Conservation (phyloP, 805 yeast species). For the Ogataea pignaliae region DNA sequence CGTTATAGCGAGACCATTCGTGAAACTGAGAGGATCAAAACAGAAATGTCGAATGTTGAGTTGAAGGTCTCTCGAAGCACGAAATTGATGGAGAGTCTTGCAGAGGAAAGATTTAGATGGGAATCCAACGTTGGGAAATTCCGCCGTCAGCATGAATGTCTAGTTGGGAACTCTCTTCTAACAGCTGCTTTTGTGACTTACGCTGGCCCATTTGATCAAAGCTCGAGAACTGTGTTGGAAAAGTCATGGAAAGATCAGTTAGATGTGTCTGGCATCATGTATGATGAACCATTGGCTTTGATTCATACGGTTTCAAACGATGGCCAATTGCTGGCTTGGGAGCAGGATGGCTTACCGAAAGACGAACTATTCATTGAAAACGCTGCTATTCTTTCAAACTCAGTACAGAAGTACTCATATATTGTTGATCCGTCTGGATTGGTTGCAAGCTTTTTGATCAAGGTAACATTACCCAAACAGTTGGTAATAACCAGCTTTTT, state of each 20-base stretch:
- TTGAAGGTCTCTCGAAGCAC: conserved; percentile 58
- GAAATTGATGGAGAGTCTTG: conserved; percentile 55
- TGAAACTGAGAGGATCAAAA: conserved; percentile 70
- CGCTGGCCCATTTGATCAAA: conserved; percentile 43
- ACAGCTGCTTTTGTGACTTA: conserved; percentile 60
- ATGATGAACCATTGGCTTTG: conserved; percentile 32
- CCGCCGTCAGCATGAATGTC: conserved; percentile 35
- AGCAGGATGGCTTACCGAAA: conserved; percentile 43
- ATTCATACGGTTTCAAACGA: conserved; percentile 37
- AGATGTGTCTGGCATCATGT: conserved; percentile 31
- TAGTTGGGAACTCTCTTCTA: conserved; percentile 65
- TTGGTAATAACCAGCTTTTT: conserved; percentile 63
- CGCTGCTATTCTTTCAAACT: conserved; percentile 40
- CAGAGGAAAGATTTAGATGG: conserved; percentile 75
- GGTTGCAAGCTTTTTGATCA: conserved; percentile 37
- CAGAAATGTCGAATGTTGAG: conserved; percentile 62
- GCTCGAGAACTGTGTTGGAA: conserved; percentile 29
- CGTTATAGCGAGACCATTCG: conserved; percentile 72
- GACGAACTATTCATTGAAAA: conserved; percentile 66
- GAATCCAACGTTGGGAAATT: conserved; percentile 49
- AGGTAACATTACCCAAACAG: conserved; percentile 30
- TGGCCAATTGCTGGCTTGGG: conserved; percentile 47
- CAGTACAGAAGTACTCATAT: conserved; percentile 40
- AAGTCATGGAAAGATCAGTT: conserved; percentile 30
- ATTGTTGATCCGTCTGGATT: conserved; percentile 70